Base-by-base conservation (phyloP, 192 early-diverging fungal genomes). In the Gigaspora rosea region DNA sequence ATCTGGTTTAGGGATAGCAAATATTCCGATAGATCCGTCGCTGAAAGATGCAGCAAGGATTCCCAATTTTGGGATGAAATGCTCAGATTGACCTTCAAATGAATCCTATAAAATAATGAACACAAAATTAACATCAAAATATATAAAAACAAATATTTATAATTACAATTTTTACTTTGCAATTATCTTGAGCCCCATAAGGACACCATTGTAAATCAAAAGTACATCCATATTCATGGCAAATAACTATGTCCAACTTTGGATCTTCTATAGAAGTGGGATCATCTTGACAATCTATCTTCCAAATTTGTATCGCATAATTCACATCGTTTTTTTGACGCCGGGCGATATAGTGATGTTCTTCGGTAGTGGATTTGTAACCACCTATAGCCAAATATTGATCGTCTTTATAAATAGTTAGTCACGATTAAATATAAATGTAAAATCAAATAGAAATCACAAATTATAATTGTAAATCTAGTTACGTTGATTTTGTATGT, bases 261-360 rank as follows among this genome's bases (percentile, higher is more conserved):
- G 83, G 81, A 13, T 36, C 22, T 33, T 73, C 8, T 2, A 10
- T 18, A 12, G 58, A 32, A 41, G 41, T 20, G 58, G n/a, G 3
- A 50, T 75, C 35, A 36, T 54, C 16, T 41, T 59, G 41, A 46
- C 77, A 70, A 65, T 81, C 68, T 33, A 82, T 68, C 9, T 76
- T 73, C 83, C 82, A 84, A n/a, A 86, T 76, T 54, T 86, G 85
- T 56, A 86, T 82, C 32, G 66, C 67, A n/a, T 82, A 79, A 13
- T 77, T 27, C 22, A 73, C 67, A 22, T 73, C 35, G 1, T 41
- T 65, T 20, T 50, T 74, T 33, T 80, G 79, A 11, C 32, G 18
- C 8, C 62, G 59, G 8, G 74, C 77, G 8, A 83, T 62, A 41
- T 62, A 16, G 20, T 79, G 76, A 56, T 75, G 57, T 32, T 84